phyloP scores from a whole-genome alignment of 2,329 filamentous ascomycete genomes.

The Diaporthe sp. region DNA sequence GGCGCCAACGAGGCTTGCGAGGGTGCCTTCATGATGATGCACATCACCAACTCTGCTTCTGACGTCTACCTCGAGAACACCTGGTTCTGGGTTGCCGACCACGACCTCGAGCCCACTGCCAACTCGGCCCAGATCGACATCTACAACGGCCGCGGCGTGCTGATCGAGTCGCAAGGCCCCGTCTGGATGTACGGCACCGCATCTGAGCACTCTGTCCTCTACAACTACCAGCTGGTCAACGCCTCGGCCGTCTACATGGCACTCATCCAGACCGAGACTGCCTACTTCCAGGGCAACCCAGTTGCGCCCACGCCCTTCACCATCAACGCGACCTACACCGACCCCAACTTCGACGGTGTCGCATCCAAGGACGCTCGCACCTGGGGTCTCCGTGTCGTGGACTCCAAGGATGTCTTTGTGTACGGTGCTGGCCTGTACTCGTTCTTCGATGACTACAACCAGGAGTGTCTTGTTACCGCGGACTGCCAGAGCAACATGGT shows the following conservation, averaged over 20 bases:
- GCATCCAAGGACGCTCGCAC: slow-evolving; percentile 74
- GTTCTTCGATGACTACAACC: slow-evolving; percentile 86
- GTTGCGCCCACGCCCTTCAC: slow-evolving; percentile 76
- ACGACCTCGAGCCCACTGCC: slow-evolving; percentile 83
- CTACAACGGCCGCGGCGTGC: slow-evolving; percentile 88
- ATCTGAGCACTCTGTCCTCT: slow-evolving; percentile 75
- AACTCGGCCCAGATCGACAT: slow-evolving; percentile 79
- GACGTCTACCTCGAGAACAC: slow-evolving; percentile 85
- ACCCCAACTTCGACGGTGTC: slow-evolving; percentile 75
- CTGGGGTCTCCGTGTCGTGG: slow-evolving; percentile 79
- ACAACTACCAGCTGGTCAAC: slow-evolving; percentile 87
- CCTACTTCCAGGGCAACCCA: slow-evolving; percentile 89
- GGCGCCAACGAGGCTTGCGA: slow-evolving; percentile 75
- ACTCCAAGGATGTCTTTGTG: slow-evolving; percentile 76
- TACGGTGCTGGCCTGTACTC: slow-evolving; percentile 83
- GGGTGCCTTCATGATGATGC: slow-evolving; percentile 79
- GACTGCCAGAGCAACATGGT: slow-evolving; percentile 85
- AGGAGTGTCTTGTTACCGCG: slow-evolving; percentile 75
- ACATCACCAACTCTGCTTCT: slow-evolving; percentile 72
- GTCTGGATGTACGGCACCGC: slow-evolving; percentile 86
- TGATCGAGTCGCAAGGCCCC: slow-evolving; percentile 81
- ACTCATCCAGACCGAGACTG: slow-evolving; percentile 89
- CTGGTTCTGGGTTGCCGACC: slow-evolving; percentile 92
- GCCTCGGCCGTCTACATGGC: slow-evolving; percentile 86
- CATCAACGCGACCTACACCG: slow-evolving; percentile 67